phyloP scores from a whole-genome alignment of 1,139 yeast species.

The Suhomyces panamericanus region DNA sequence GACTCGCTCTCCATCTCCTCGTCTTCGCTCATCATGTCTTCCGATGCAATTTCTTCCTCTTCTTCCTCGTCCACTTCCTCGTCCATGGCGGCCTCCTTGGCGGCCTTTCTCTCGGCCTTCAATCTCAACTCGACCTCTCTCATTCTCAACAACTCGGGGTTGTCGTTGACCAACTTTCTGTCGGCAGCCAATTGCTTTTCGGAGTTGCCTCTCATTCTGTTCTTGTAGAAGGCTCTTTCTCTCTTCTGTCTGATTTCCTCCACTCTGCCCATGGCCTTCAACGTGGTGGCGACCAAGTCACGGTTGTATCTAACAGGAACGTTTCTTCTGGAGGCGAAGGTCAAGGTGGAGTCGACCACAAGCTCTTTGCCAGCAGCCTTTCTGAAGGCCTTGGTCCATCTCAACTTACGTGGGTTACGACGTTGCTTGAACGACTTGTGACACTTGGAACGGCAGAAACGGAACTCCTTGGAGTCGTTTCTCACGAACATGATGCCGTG shows the following conservation, averaged over 20 bases:
- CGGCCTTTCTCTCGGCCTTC: constrained; percentile 69
- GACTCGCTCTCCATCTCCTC: constrained; percentile 48
- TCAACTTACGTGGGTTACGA: constrained; percentile 97
- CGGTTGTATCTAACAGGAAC: constrained; percentile 98
- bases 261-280: constrained; percentile 92
- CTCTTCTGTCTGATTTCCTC: constrained; percentile 95
- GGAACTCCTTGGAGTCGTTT: constrained; percentile 95
- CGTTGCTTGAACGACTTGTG: constrained; percentile 97
- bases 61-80: constrained; percentile 30
- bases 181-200: constrained; percentile 84
- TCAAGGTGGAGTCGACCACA: constrained; percentile 94
- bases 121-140: constrained; percentile 91
- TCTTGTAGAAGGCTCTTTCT: constrained; percentile 98
- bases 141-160: constrained; percentile 87
- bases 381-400: constrained; percentile 99
- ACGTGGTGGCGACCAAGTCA: constrained; percentile 90
- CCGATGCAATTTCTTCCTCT: constrained; percentile 40
- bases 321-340: constrained; percentile 96
- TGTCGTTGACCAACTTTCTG: constrained; percentile 79
- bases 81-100: constrained; percentile 52
- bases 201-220: constrained; percentile 98
- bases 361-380: constrained; percentile 98
- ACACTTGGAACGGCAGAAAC: constrained; percentile 97
- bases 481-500: constrained; percentile 98
- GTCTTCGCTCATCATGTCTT: constrained; percentile 36